phyloP scores from a whole-genome alignment of 768 basidiomycete genomes.

The Mycena haematopus region DNA sequence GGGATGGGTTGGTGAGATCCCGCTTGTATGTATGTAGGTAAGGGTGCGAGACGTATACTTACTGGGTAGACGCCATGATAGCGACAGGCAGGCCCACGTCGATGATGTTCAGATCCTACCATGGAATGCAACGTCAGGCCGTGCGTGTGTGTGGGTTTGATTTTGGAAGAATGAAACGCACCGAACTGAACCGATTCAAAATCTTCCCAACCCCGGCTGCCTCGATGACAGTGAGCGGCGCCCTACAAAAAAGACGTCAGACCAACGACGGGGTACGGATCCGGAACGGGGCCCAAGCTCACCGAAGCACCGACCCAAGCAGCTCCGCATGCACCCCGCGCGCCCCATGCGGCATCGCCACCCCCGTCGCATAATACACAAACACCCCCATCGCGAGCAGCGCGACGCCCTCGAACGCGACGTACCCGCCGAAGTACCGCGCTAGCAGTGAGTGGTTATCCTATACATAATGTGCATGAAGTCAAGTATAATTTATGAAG shows the following conservation, averaged over 20 bases:
- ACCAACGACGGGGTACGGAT: background rate
- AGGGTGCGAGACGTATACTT: background rate
- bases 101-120: constrained; percentile 10
- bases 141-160: no score
- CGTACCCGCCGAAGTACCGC: constrained; percentile 14
- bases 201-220: constrained; percentile 12
- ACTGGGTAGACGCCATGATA: constrained; percentile 14
- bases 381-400: constrained; percentile 1
- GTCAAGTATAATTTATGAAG: background rate
- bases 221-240: constrained; percentile 11
- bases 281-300: background rate
- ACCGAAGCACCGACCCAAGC: constrained; percentile 13
- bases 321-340: constrained; percentile 5
- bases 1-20: background rate
- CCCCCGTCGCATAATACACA: constrained; percentile 13
- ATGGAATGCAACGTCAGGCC: no score
- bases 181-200: constrained; percentile 16
- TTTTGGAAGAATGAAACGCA: background rate
- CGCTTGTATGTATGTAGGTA: background rate
- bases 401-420: constrained; percentile 13
- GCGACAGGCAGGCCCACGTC: constrained; percentile 6
- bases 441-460: background rate
- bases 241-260: background rate
- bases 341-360: constrained; percentile 15
- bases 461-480: background rate